These are phyloP conservation scores for Tetrapisispora fleetii DNA, from an alignment of 805 yeast species.

Conservation along the genomic window DNA sequence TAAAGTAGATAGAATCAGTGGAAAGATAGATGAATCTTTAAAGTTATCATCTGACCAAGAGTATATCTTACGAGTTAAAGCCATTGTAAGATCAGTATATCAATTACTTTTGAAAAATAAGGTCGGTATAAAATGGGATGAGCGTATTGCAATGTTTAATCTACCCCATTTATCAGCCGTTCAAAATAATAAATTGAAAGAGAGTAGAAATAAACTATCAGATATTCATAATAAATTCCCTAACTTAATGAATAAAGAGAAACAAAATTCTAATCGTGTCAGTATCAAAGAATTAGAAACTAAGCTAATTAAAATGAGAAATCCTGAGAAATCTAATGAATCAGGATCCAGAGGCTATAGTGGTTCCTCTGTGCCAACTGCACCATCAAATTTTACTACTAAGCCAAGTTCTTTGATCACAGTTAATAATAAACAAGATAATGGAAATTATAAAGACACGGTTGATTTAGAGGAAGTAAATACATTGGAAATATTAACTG, in stretches of 20 bases:
- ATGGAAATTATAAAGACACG: not conserved
- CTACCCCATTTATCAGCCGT: not conserved
- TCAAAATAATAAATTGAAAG: not conserved
- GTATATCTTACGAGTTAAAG: constrained; percentile 7
- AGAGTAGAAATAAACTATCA: not conserved
- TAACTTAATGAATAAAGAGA: not conserved
- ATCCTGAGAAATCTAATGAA: not conserved
- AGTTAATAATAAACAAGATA: not conserved
- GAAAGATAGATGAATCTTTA: constrained; percentile 7
- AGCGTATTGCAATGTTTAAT: not conserved
- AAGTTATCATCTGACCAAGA: constrained; percentile 7
- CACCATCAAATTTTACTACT: constrained; percentile 19
- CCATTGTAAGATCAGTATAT: constrained; percentile 11
- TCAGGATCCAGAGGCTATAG: constrained; percentile 19
- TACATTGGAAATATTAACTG: not conserved
- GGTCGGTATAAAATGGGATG: constrained; percentile 15
- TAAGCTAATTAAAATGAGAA: not conserved
- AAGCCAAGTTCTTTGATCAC: constrained; percentile 19
- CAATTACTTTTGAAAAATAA: constrained; percentile 12
- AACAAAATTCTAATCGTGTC: not conserved
- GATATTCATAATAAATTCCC: not conserved
- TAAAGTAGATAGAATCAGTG: constrained; percentile 13
- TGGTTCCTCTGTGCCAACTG: constrained; percentile 27
- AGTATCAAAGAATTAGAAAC: constrained; percentile 11
- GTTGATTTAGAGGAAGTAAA: not conserved